Conservation (phyloP, 2,329 filamentous ascomycete species). For the Neoscytalidium dimidiatum region DNA sequence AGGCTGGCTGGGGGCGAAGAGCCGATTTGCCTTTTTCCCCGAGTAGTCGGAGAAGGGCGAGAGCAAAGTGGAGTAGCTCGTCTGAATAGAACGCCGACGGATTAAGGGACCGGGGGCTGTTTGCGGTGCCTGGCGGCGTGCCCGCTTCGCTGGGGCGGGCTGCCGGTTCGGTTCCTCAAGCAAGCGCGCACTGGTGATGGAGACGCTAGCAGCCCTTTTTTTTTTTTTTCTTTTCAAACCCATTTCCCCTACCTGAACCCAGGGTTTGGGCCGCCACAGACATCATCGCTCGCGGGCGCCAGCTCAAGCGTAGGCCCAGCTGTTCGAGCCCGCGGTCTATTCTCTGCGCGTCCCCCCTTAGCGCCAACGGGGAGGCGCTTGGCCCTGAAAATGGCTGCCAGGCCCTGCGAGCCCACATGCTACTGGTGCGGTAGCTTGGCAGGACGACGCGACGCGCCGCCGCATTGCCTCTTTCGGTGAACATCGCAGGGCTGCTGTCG, state of each 20-base stretch:
- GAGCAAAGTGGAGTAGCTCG: neutral
- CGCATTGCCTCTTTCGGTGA: neutral
- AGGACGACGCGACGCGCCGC: neutral
- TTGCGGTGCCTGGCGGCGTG: neutral
- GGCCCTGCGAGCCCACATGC: neutral
- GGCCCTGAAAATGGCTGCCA: neutral
- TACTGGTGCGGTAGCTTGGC: neutral
- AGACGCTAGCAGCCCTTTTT: neutral
- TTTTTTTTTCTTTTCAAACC: neutral
- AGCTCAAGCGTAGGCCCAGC: neutral
- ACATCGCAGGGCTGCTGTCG: neutral
- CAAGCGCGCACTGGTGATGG: neutral
- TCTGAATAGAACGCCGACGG: neutral
- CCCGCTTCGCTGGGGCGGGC: neutral
- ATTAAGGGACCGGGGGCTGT: neutral
- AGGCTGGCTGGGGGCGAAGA: neutral
- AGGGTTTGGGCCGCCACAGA: constrained; percentile 8
- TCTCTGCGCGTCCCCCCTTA: neutral
- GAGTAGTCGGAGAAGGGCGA: neutral
- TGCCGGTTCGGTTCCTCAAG: neutral
- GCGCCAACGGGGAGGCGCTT: neutral
- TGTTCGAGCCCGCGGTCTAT: constrained; percentile 4
- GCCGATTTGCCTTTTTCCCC: neutral
- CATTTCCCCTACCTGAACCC: neutral
- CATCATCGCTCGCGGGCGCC: constrained; percentile 1